These are phyloP conservation scores for Cryomyces minteri DNA, from an alignment of 495 filamentous ascomycete genomes.

Conservation along the genomic window DNA sequence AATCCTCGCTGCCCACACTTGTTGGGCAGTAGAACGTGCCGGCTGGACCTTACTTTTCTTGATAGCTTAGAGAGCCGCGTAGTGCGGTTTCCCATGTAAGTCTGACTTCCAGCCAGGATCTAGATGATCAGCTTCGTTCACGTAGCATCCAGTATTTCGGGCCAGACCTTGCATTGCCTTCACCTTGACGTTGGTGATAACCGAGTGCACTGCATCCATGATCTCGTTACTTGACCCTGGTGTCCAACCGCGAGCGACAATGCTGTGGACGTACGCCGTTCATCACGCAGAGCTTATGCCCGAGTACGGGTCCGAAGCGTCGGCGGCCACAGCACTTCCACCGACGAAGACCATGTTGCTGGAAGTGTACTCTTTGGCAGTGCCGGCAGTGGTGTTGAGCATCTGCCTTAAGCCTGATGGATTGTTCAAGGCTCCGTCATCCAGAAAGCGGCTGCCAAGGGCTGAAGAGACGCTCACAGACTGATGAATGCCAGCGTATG, in stretches of 20 bases:
- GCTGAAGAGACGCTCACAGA: constrained; percentile 10
- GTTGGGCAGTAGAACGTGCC: background rate
- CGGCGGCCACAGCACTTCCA: constrained; percentile 20
- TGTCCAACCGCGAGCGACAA: constrained; percentile 22
- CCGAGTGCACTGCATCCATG: constrained; percentile 22
- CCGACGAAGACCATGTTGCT: constrained; percentile 20
- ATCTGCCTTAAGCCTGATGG: constrained; percentile 10
- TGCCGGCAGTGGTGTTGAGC: constrained; percentile 16
- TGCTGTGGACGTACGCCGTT: constrained; percentile 20
- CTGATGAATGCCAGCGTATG: constrained; percentile 15
- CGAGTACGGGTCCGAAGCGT: constrained; percentile 13
- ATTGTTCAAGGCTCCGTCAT: constrained; percentile 11
- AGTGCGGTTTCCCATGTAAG: background rate
- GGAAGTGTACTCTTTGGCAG: constrained; percentile 12
- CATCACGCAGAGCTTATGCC: constrained; percentile 28
- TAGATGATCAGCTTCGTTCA: background rate
- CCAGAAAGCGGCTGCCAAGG: constrained; percentile 4
- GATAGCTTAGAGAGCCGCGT: background rate
- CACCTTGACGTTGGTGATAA: constrained; percentile 33
- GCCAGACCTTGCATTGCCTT: constrained; percentile 15
- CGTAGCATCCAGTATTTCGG: background rate
- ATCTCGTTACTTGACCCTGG: constrained; percentile 20
- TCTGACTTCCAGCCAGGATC: background rate
- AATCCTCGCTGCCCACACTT: background rate
- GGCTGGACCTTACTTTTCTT: background rate